Base-by-base conservation (phyloP, 441 rosid genomes). In the Breynia disticha region DNA sequence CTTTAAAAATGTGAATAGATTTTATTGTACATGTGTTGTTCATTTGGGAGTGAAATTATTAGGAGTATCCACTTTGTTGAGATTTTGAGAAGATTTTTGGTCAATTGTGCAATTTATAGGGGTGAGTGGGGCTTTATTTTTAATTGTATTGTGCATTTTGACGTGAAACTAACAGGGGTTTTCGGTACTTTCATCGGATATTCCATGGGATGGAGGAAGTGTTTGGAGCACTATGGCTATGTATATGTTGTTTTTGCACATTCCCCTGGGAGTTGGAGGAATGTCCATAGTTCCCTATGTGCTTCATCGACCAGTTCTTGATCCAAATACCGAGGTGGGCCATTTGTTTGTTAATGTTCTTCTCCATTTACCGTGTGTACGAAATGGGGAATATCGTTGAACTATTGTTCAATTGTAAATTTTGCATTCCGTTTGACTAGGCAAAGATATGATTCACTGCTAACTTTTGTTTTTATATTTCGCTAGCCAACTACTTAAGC, bases 221-320 rank as follows among this genome's bases (percentile, higher is more conserved):
- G 20, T 61, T 50, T 90, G 96, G 97, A 81, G 79, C 73, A 87
- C 84, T 9, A 67, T 87, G 71, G 80, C 73, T 37, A 39, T 79
- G 38, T 90, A 87, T 67, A 69, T 90, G 80, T 77, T 84, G 77
- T 78, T 75, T 71, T 71, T 87, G 46, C 97, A 90, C 46, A 76
- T 87, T 52, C 95, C 96, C 73, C 73, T 84, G 65, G 83, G 96
- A 61, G 68, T 73, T 68, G 90, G 95, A 22, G 97, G 97, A 60
- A 71, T 84, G 51, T 84, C 97, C 32, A 63, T 76, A 49, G 85
- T 75, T 65, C 64, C 95, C 54, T 68, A 75, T 71, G 39, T 71
- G 1, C 63, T 84, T 79, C 79, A 57, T 43, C 79, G 56, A 19
- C 71, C 76, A 47, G 66, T 63, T 74, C 88, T 86, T 63, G 78